Evolutionary conservation across 2,329 filamentous ascomycete species (phyloP).

Genomic region (Apiospora arundinis): DNA sequence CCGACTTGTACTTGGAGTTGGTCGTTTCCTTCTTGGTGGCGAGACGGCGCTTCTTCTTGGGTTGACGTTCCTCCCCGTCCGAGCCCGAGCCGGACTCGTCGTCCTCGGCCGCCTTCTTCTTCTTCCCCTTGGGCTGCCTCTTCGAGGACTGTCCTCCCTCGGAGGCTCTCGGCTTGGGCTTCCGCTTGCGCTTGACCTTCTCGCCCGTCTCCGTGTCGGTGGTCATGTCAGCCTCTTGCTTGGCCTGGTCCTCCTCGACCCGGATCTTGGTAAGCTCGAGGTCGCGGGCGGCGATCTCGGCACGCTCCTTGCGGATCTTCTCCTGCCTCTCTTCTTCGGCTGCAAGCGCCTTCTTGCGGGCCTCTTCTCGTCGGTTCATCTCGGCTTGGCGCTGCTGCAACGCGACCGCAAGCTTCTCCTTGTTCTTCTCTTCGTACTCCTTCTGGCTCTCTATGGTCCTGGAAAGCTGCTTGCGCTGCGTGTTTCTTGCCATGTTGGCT

Average conservation of each 20-base stretch:
- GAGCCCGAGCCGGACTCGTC: constrained; percentile 52
- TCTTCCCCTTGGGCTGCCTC: constrained; percentile 45
- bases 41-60: constrained; percentile 68
- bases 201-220: constrained; percentile 84
- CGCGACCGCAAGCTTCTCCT: constrained; percentile 83
- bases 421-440: constrained; percentile 93
- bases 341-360: constrained; percentile 70
- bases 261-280: constrained; percentile 74
- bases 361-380: constrained; percentile 77
- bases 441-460: constrained; percentile 83
- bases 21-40: constrained; percentile 55
- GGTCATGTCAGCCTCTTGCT: constrained; percentile 79
- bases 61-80: constrained; percentile 53
- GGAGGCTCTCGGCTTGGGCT: constrained; percentile 49
- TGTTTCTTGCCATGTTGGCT: constrained; percentile 96
- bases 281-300: constrained; percentile 79
- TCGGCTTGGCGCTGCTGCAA: constrained; percentile 82
- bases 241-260: constrained; percentile 70
- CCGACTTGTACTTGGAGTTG: constrained; percentile 79
- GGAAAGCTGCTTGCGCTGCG: constrained; percentile 89
- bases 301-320: constrained; percentile 85
- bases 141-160: constrained; percentile 39
- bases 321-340: constrained; percentile 76
- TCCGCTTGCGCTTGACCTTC: constrained; percentile 79
- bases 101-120: constrained; percentile 68